Conservation (phyloP, 2,329 filamentous ascomycete species). For the Phialophora verrucosa region DNA sequence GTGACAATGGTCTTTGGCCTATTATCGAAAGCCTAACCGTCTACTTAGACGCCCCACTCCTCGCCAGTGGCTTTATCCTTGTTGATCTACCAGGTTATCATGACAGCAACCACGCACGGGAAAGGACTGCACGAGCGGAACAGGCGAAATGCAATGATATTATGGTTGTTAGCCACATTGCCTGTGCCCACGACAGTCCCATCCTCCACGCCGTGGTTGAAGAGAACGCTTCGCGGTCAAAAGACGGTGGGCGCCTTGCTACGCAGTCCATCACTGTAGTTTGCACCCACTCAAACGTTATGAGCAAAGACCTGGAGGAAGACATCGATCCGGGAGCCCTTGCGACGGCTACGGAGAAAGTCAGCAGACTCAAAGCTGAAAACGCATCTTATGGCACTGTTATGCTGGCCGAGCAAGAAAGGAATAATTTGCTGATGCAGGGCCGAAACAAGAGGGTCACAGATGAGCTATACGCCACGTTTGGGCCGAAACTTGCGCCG, state of each 20-base stretch:
- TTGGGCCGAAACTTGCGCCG: background rate
- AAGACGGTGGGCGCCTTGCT: background rate
- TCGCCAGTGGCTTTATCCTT: slow-evolving; percentile 18
- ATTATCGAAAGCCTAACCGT: slow-evolving; percentile 16
- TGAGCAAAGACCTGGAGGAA: background rate
- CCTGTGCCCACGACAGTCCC: slow-evolving; percentile 12
- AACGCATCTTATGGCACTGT: background rate
- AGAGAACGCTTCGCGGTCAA: background rate
- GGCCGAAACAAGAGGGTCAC: slow-evolving; percentile 17
- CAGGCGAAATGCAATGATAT: slow-evolving; percentile 27
- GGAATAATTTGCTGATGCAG: slow-evolving; percentile 9
- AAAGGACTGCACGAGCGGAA: slow-evolving; percentile 13
- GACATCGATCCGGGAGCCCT: background rate
- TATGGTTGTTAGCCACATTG: slow-evolving; percentile 22
- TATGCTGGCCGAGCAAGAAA: background rate
- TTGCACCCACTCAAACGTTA: slow-evolving; percentile 23
- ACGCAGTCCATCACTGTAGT: slow-evolving; percentile 12
- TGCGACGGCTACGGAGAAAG: background rate
- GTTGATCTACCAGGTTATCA: slow-evolving; percentile 25
- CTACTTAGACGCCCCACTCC: slow-evolving; percentile 13
- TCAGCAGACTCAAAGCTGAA: background rate
- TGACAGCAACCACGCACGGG: slow-evolving; percentile 23
- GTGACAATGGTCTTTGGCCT: slow-evolving; percentile 24
- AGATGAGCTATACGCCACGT: slow-evolving; percentile 2
- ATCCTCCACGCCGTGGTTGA: slow-evolving; percentile 18